These are phyloP conservation scores for Saksenaea oblongispora DNA, from an alignment of 371 early-diverging fungal genomes.

Conservation along the genomic window DNA sequence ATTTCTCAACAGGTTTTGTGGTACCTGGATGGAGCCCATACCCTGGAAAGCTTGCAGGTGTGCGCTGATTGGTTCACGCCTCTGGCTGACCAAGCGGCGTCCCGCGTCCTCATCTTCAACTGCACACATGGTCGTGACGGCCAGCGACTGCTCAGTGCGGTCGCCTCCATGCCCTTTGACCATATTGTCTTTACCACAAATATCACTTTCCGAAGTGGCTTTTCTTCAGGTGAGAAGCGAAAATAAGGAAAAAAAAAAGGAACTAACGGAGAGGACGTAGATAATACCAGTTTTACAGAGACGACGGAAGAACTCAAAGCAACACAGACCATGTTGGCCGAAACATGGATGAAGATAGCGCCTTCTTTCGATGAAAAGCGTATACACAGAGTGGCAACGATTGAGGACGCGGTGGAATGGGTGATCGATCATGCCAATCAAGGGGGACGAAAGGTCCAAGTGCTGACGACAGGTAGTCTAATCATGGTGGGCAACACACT, in stretches of 20 bases:
- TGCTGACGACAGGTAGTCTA: constrained; percentile 92
- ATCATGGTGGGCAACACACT: constrained; percentile 90
- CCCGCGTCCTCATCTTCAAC: constrained; percentile 80
- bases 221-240: constrained; percentile 32
- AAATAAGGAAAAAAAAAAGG: background rate
- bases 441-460: constrained; percentile 43
- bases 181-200: constrained; percentile 81
- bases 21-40: constrained; percentile 96
- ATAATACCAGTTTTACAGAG: constrained; percentile 45
- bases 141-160: constrained; percentile 49
- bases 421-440: constrained; percentile 44
- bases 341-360: constrained; percentile 50
- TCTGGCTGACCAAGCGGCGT: constrained; percentile 15
- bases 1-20: constrained; percentile 55
- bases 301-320: constrained; percentile 54
- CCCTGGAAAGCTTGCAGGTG: constrained; percentile 81
- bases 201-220: constrained; percentile 56
- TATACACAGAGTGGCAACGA: constrained; percentile 55
- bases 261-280: background rate
- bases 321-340: constrained; percentile 54
- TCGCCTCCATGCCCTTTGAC: constrained; percentile 56
- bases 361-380: constrained; percentile 31
- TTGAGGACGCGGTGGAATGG: constrained; percentile 77
- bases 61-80: constrained; percentile 77
- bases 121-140: constrained; percentile 84